A percentile compares a stretch with the other conserved stretches of the same genome.
These are phyloP conservation scores for Crithidia sp. DNA, from an alignment of 208 protist genomes.

Conservation along the genomic window DNA sequence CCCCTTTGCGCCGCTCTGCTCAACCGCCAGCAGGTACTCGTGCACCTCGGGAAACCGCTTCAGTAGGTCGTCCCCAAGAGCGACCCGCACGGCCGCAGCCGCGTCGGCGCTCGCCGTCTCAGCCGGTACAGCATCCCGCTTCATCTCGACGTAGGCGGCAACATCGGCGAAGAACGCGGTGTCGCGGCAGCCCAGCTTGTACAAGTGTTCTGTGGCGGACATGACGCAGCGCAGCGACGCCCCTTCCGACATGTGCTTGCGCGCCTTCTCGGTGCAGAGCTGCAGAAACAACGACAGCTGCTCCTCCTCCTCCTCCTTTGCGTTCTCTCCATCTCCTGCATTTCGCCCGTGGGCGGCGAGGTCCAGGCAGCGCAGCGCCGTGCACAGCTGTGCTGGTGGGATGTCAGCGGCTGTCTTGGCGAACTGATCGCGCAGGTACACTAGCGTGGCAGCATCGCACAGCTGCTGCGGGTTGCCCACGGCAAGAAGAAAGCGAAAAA, in stretches of 20 bases:
- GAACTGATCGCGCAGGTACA: slow-evolving; percentile 75
- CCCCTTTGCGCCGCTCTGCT: slow-evolving; percentile 33
- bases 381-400: slow-evolving; percentile 76
- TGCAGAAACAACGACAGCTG: slow-evolving; percentile 44
- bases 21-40: slow-evolving; percentile 56
- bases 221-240: slow-evolving; percentile 56
- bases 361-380: slow-evolving; percentile 70
- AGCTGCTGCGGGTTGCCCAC: slow-evolving; percentile 61
- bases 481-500: slow-evolving; percentile 76
- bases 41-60: slow-evolving; percentile 45
- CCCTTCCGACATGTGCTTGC: slow-evolving; percentile 46
- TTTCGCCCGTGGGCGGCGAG: neutral
- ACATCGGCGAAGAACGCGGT: slow-evolving; percentile 50
- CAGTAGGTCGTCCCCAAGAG: slow-evolving; percentile 64
- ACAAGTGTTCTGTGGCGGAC: slow-evolving; percentile 45
- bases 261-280: slow-evolving; percentile 65
- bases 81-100: slow-evolving; percentile 43
- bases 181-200: slow-evolving; percentile 58
- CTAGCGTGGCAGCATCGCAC: slow-evolving; percentile 42
- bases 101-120: slow-evolving; percentile 46
- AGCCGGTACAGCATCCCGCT: slow-evolving; percentile 30
- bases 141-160: slow-evolving; percentile 54
- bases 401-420: slow-evolving; percentile 72
- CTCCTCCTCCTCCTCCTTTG: slow-evolving; percentile 33
- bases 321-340: slow-evolving; percentile 3